These are phyloP conservation scores for Metarhizium sp. DNA, from an alignment of 2,329 filamentous ascomycete genomes.

Conservation along the genomic window DNA sequence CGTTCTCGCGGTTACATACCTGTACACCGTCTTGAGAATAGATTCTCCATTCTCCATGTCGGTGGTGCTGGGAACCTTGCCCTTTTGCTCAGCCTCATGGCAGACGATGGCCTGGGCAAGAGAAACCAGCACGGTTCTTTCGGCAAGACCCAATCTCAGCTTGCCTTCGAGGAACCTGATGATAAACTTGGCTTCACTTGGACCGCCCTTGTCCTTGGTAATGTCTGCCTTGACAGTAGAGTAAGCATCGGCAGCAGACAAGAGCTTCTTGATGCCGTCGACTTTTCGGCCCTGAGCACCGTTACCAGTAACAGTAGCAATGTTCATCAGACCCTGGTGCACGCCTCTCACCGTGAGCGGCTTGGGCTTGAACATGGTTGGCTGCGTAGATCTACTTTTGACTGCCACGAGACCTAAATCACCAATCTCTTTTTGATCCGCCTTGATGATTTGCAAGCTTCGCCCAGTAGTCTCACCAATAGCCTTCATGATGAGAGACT, in stretches of 20 bases:
- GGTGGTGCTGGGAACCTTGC: conserved; percentile 60
- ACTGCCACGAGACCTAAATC: conserved; percentile 91
- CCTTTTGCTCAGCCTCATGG: conserved; percentile 67
- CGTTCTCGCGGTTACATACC: conserved; percentile 35
- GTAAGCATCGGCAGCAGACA: conserved; percentile 79
- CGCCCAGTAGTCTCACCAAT: conserved; percentile 92
- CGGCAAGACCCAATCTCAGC: conserved; percentile 79
- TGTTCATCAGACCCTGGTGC: conserved; percentile 76
- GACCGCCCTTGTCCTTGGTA: conserved; percentile 80
- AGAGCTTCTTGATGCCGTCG: conserved; percentile 86
- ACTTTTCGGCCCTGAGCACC: conserved; percentile 88
- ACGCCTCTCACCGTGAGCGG: conserved; percentile 78
- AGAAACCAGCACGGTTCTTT: conserved; percentile 84
- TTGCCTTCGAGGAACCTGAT: conserved; percentile 93
- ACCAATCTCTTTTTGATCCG: conserved; percentile 92
- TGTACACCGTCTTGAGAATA: conserved; percentile 84
- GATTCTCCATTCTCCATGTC: conserved; percentile 78
- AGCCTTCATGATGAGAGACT: conserved; percentile 97
- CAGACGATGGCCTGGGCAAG: conserved; percentile 80
- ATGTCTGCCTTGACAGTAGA: conserved; percentile 76
- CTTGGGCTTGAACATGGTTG: conserved; percentile 98
- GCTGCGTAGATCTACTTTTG: conserved; percentile 89
- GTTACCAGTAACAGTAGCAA: conserved; percentile 78
- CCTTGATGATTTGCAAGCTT: conserved; percentile 81
- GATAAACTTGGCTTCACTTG: conserved; percentile 91